A percentile compares a stretch with the other conserved stretches of the same genome.
phyloP scores from a whole-genome alignment of 2,329 filamentous ascomycete species.

The Chaetomium strumarium region DNA sequence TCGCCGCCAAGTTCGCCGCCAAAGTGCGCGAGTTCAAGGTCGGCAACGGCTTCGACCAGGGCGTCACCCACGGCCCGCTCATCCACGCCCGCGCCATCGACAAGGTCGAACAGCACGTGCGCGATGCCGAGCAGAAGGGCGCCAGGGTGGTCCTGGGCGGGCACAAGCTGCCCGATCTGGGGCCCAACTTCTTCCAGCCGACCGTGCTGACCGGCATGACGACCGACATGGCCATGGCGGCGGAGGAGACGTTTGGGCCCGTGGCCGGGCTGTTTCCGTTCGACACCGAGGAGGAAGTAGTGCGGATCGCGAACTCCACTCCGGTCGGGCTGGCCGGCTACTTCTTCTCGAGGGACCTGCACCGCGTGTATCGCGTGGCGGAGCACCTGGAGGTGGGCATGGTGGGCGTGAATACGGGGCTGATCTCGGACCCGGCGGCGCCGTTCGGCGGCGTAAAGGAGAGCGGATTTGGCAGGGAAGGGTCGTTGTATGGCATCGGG shows the following conservation, averaged over 20 bases:
- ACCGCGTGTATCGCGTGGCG: constrained; percentile 55
- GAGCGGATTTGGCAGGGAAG: constrained; percentile 75
- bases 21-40: constrained; percentile 71
- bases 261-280: constrained; percentile 88
- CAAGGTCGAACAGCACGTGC: constrained; percentile 76
- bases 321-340: constrained; percentile 90
- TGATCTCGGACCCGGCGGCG: constrained; percentile 52
- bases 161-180: constrained; percentile 65
- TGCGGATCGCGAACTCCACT: constrained; percentile 71
- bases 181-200: constrained; percentile 80
- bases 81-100: constrained; percentile 77
- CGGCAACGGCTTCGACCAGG: constrained; percentile 65
- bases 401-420: constrained; percentile 76
- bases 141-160: constrained; percentile 71
- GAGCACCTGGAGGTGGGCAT: constrained; percentile 77
- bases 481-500: constrained; percentile 68
- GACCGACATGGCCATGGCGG: constrained; percentile 73
- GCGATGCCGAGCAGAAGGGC: constrained; percentile 72
- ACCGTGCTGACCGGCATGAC: constrained; percentile 88
- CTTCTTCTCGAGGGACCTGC: constrained; percentile 70
- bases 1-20: constrained; percentile 61
- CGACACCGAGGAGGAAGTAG: constrained; percentile 80
- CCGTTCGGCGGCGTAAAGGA: constrained; percentile 79
- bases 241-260: constrained; percentile 93
- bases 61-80: constrained; percentile 71